These are phyloP conservation scores for Leptographium wingfieldii DNA, from an alignment of 2,329 filamentous ascomycete species.

Conservation along the genomic window DNA sequence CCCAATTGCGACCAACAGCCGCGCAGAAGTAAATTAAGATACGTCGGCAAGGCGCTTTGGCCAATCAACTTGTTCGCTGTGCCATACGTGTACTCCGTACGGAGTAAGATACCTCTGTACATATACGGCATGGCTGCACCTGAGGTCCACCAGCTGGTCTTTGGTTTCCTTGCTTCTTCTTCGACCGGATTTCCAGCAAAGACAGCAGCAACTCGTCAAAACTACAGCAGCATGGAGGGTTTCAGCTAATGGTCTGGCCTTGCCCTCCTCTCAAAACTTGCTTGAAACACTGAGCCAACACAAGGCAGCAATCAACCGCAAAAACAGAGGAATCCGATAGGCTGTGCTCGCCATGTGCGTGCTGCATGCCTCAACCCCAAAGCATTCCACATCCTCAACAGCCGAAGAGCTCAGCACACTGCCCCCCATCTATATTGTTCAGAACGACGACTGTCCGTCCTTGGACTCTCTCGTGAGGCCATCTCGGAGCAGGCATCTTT, in stretches of 20 bases:
- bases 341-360: too few species aligned
- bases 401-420: too few species aligned
- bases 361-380: too few species aligned
- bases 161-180: neutral
- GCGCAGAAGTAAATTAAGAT: neutral
- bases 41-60: neutral
- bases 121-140: too few species aligned
- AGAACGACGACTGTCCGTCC: too few species aligned
- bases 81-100: neutral
- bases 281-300: neutral
- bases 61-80: neutral
- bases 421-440: too few species aligned
- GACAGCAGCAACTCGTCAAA: neutral
- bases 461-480: too few species aligned
- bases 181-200: neutral
- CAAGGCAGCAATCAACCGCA: neutral
- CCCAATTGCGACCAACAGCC: neutral
- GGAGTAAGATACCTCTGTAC: neutral
- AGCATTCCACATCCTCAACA: too few species aligned
- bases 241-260: neutral
- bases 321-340: neutral
- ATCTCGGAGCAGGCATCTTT: neutral
- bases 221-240: neutral
- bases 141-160: neutral
- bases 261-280: neutral